Evolutionary conservation across 2,329 filamentous ascomycete species (phyloP), one percentile per base, ranked within the genome.

Genomic region (Ceratocystis albifundus): DNA sequence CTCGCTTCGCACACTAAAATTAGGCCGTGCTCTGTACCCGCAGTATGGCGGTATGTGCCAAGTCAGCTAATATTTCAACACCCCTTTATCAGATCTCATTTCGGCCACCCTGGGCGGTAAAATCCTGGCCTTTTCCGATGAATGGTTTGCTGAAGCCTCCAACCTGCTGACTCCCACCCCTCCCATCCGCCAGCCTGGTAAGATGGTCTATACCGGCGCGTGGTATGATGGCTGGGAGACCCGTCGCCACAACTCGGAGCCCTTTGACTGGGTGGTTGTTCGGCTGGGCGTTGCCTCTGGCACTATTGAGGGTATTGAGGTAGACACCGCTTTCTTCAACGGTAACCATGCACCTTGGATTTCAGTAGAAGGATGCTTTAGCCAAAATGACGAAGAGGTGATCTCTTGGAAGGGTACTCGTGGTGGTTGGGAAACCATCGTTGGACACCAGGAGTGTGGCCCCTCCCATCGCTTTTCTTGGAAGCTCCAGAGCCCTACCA

Each of bases 341-440:
- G 89, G 89, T 68, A 93, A 93, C 76, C 87, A 93, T 73, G 89
- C 89, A 5, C 89, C 89, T 0, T 87, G 86, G 70, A 84, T 92
- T 72, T 89, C 86, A 0, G 87, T 94, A 20, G 86, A 93, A 74
- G 89, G 88, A 59, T 85, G 84, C 74, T 90, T 90, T 76, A 83
- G 79, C 70, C 77, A 79, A 25, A 78, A 83, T 70, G 85, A 88
- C 70, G 80, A 82, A 45, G 83, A 88, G 69, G 84, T 90, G 10
- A 74, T 83, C 50, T 80, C 81, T 6, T 87, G 84, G 84, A 79
- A 80, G 72, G 83, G 82, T 66, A 75, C 72, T 15, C 78, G 78
- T 63, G 84, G 84, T 55, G 78, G 80, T 63, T 93, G 89, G 89
- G 84, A 90, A 72, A 82, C 86, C 0, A 86, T 93, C 67, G 78